Conservation (phyloP, 768 basidiomycete species). For the Boletus rufocinnamomeus region DNA sequence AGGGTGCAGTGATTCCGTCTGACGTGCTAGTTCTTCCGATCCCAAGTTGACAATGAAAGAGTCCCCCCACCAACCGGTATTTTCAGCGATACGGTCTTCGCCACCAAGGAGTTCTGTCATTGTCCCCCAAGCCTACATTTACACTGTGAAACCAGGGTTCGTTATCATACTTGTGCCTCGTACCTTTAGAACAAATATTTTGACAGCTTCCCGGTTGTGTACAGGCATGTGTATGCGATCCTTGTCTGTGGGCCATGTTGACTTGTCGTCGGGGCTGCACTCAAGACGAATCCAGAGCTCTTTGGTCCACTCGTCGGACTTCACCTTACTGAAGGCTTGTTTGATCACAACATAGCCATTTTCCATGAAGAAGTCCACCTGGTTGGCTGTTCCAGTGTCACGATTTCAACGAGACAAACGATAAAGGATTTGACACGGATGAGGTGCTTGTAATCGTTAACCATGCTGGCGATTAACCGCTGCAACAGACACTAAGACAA, state of each 20-base stretch:
- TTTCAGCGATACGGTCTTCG: conserved; percentile 3
- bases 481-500: neutral
- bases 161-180: neutral
- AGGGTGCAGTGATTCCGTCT: neutral
- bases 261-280: conserved; percentile 53
- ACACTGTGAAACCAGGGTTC: neutral
- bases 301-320: conserved; percentile 48
- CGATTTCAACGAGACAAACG: neutral
- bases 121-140: conserved; percentile 1
- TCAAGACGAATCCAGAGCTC: conserved; percentile 56
- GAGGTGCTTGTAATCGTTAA: conserved; percentile 1
- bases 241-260: conserved; percentile 48
- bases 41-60: conserved; percentile 15
- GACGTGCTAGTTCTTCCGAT: conserved; percentile 9
- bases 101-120: conserved; percentile 10
- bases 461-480: neutral
- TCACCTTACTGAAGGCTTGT: conserved; percentile 53
- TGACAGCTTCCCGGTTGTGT: conserved; percentile 42
- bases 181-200: conserved; percentile 56
- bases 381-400: conserved; percentile 21
- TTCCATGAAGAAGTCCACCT: conserved; percentile 58
- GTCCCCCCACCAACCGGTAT: conserved; percentile 5
- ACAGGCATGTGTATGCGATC: conserved; percentile 60
- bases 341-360: conserved; percentile 58
- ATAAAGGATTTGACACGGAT: neutral